Evolutionary conservation across 2,329 filamentous ascomycete species (phyloP), one percentile per base, ranked within the genome.

Genomic region (Hawksworthiomyces lignivorus): DNA sequence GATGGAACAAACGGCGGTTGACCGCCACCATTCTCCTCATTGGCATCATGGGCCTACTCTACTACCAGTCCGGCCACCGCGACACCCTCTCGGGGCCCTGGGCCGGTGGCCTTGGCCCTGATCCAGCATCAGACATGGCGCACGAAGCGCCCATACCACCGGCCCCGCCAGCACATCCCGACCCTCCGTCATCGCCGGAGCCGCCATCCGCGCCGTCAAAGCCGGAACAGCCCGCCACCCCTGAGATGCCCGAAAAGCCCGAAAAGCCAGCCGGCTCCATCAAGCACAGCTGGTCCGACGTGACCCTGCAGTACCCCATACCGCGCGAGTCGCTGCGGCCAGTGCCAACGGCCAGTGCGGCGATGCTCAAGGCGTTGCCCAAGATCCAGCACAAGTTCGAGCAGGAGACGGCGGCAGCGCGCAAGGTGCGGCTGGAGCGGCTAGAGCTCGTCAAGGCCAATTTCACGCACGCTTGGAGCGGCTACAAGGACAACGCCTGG

Each of bases 401-500:
- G 9, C 32, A 49, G 31, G 56, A 52, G 48, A 46, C 55, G 5
- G 24, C 45, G 4, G 39, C 43, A n/a, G 54, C 50, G 9, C 49
- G 48, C 15, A 39, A 43, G 7, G 20, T 51, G 15, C 57, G 62
- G 5, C 53, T 60, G 26, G 48, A 46, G 2, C 56, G 64, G 9
- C 61, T 59, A 1, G 45, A 33, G 4, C 48, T 59, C 31, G 63
- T 68, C 11, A 54, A 56, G 33, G 33, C 48, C 36, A 53, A 59
- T 11, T 68, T 68, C 45, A 44, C 53, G 35, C 49, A 51, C 10
- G 60, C 63, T 37, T 63, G 70, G 69, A 50, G 58, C 14, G 67
- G 64, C 24, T 73, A 73, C 48, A 65, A 62, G 45, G 56, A 61
- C 38, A 54, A 67, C 47, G 70, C 69, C 0, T 73, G 69, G 69